Conservation (phyloP, 1,284 basidiomycete genomes). For the Ustilago loliicola region DNA sequence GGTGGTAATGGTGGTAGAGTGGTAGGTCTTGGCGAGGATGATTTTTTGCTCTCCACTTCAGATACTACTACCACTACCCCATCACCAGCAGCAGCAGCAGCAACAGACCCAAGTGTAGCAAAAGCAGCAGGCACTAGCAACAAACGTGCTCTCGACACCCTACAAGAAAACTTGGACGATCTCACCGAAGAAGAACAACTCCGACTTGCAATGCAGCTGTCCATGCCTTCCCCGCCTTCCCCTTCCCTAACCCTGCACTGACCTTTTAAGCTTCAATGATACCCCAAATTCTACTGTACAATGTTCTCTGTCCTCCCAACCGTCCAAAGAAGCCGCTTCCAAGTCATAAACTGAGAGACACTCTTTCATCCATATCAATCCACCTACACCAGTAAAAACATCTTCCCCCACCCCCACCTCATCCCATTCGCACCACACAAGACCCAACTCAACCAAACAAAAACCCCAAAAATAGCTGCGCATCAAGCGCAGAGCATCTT, state of each 20-base stretch:
- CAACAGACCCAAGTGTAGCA: conserved; percentile 67
- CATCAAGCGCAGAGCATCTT: background rate
- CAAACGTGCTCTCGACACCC: conserved; percentile 20
- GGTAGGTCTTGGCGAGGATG: background rate
- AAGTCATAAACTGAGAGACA: too few species aligned
- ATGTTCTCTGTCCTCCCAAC: too few species aligned
- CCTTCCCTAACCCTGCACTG: background rate
- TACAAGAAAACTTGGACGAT: conserved; percentile 45
- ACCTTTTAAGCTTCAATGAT: too few species aligned
- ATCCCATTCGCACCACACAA: background rate
- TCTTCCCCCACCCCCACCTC: too few species aligned
- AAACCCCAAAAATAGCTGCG: background rate
- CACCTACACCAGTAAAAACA: too few species aligned
- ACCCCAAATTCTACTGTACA: too few species aligned
- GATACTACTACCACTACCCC: too few species aligned
- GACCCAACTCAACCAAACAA: background rate
- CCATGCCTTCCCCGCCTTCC: background rate
- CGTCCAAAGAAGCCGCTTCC: too few species aligned
- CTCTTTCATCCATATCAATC: too few species aligned
- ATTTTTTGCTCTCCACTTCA: background rate
- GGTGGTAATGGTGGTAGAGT: too few species aligned
- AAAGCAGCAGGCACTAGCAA: background rate
- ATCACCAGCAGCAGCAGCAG: conserved; percentile 33
- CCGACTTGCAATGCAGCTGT: conserved; percentile 44
- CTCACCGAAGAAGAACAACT: conserved; percentile 56